Base-by-base conservation (phyloP, 2,329 filamentous ascomycete species). In the Ambrosiella cleistominuta region DNA sequence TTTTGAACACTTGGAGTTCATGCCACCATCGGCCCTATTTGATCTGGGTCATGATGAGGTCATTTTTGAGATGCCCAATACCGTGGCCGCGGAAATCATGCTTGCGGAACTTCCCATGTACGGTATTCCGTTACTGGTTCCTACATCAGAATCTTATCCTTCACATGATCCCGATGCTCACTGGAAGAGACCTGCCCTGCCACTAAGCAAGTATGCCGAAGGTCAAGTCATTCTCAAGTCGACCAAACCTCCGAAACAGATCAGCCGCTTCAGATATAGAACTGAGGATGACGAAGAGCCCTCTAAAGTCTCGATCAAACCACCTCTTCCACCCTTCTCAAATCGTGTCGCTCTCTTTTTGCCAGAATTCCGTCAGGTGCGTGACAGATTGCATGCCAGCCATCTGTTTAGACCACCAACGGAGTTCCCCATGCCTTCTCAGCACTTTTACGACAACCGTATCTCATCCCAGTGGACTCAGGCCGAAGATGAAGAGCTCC, bases 381-480 rank as follows among this genome's bases (percentile, higher is more conserved):
- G 91, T 59, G 91, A 97, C 66, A 80, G 93, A 13, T 79, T 98
- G 4, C 88, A 96, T 67, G 87, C 88, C 8, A 86, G 87, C 7
- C 90, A 96, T 68, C 87, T 91, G 62, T 97, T 98, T 74, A 79
- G 90, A 57, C 93, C 93, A 13, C 93, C 93, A 0, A 89, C 88
- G 0, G 91, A 97, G 67, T 84, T 89, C 67, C 79, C 81, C 0
- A 97, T 97, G 90, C 93, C 93, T 0, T 80, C 84, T 1, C 85
- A 91, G 64, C 82, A 78, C 56, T 98, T 97, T 71, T 97, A 95
- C 66, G 91, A 98, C 68, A 85, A 80, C 62, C 79, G 93, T 44
- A 81, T 78, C 57, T 83, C 89, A 1, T 97, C 93, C 2, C 89
- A 96, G 66, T 98, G 93, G 93, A 88, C 88, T 0, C 78, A 81